Conservation (phyloP, 805 yeast genomes). For the Hanseniaspora vineae region DNA sequence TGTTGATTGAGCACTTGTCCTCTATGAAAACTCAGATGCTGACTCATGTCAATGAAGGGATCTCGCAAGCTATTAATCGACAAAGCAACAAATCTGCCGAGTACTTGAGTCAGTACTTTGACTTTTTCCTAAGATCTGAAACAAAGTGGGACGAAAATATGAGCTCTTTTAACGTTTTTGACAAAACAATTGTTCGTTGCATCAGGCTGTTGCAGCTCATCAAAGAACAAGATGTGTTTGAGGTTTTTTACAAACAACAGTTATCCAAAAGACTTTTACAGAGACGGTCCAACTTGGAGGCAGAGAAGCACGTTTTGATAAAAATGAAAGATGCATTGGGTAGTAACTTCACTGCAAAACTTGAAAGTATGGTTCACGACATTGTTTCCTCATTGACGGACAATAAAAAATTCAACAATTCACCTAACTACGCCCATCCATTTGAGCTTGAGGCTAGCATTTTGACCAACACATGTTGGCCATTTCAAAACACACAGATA, state of each 20-base stretch:
- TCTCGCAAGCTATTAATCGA: conserved; percentile 47
- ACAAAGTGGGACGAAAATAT: conserved; percentile 34
- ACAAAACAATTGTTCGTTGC: conserved; percentile 37
- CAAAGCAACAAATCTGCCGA: conserved; percentile 35
- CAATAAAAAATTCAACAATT: conserved; percentile 27
- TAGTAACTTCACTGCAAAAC: conserved; percentile 58
- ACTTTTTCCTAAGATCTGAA: conserved; percentile 39
- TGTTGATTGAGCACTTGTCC: conserved; percentile 36
- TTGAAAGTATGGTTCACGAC: conserved; percentile 82
- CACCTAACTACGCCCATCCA: conserved; percentile 10
- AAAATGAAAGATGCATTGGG: conserved; percentile 69
- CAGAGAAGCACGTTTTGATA: conserved; percentile 57
- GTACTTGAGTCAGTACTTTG: conserved; percentile 43
- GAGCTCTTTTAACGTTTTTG: conserved; percentile 13
- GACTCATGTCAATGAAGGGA: conserved; percentile 45
- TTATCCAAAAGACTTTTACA: conserved; percentile 66
- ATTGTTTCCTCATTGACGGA: conserved; percentile 44
- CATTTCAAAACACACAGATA: conserved; percentile 32
- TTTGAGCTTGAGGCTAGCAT: conserved; percentile 37
- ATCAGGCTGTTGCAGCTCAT: conserved; percentile 53
- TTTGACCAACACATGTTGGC: conserved; percentile 58
- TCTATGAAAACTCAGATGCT: conserved; percentile 35
- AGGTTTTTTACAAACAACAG: conserved; percentile 72
- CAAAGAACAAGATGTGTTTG: conserved; percentile 77
- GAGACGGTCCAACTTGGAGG: conserved; percentile 36